A percentile compares a stretch with the other conserved stretches of the same genome.
These are phyloP conservation scores for Capsella rubella DNA, from an alignment of 441 rosid species.

Conservation along the genomic window DNA sequence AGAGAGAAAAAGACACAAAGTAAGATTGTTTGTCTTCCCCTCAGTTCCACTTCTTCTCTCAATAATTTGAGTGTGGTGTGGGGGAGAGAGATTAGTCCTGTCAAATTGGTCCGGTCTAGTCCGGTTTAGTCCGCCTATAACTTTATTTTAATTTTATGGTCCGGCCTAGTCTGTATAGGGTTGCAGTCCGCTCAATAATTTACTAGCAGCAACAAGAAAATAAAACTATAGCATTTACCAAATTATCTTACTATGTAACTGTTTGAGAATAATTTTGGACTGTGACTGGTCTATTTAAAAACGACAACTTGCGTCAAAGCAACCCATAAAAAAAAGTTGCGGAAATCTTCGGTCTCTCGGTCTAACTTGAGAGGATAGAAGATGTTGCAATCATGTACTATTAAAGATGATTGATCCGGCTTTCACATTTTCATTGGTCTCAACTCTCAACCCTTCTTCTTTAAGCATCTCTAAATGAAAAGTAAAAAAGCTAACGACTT, in stretches of 20 bases:
- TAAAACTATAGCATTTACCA: background rate
- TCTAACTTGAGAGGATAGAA: too few relatives aligned
- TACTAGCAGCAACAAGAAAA: background rate
- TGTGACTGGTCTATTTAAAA: background rate
- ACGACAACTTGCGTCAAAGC: background rate
- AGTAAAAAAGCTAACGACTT: too few relatives aligned
- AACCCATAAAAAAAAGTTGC: too few relatives aligned
- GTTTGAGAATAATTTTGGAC: background rate
- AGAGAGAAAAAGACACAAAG: slow-evolving; percentile 9
- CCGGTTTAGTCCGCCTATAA: background rate
- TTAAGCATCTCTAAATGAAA: too few relatives aligned
- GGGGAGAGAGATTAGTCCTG: slow-evolving; percentile 27
- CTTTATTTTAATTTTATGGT: background rate
- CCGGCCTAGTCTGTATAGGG: slow-evolving; percentile 27
- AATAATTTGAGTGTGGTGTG: slow-evolving; percentile 39
- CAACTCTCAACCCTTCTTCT: too few relatives aligned
- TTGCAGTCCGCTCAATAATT: slow-evolving; percentile 19
- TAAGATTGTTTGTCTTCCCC: slow-evolving; percentile 16
- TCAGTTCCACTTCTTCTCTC: slow-evolving; percentile 32
- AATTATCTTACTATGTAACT: background rate
- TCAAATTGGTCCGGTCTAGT: slow-evolving; percentile 27
- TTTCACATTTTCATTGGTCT: too few relatives aligned
- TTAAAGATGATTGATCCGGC: too few relatives aligned
- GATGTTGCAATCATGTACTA: too few relatives aligned
- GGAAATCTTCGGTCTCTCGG: too few relatives aligned